phyloP scores from a whole-genome alignment of 2,329 filamentous ascomycete genomes.

The Claviceps sp. region DNA sequence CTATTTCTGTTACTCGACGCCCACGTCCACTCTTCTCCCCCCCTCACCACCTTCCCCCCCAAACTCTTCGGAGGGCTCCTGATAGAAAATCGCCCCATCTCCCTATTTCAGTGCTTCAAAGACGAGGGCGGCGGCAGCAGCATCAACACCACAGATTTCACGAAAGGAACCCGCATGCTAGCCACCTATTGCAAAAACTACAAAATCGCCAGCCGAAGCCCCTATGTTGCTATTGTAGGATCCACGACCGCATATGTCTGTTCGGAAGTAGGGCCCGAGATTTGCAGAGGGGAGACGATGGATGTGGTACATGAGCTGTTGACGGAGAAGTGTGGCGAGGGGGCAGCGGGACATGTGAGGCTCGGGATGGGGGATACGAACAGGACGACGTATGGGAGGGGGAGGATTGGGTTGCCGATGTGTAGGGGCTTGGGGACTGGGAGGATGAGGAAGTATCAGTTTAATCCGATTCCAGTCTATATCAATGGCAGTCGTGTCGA shows the following conservation, averaged over 20 bases:
- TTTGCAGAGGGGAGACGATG: neutral
- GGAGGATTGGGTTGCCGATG: neutral
- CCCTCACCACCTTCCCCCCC: neutral
- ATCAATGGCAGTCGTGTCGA: neutral
- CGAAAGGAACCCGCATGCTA: neutral
- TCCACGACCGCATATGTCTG: conserved; percentile 2
- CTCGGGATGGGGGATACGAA: neutral
- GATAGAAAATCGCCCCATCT: neutral
- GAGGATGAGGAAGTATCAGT: neutral
- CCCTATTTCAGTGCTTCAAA: neutral
- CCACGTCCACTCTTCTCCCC: neutral
- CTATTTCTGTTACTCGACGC: neutral
- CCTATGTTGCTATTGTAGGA: conserved; percentile 1
- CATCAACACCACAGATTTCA: neutral
- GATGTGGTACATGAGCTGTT: neutral
- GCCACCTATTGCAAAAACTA: neutral
- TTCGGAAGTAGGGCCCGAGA: neutral
- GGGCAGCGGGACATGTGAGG: neutral
- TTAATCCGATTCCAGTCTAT: neutral
- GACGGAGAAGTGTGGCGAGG: neutral
- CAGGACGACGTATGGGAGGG: conserved; percentile 3
- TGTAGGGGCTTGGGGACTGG: neutral
- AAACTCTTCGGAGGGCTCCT: neutral
- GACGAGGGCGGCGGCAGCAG: too few relatives aligned
- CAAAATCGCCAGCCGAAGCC: neutral